phyloP scores from a whole-genome alignment of 2,329 filamentous ascomycete species.

The Colletotrichum paranaense region DNA sequence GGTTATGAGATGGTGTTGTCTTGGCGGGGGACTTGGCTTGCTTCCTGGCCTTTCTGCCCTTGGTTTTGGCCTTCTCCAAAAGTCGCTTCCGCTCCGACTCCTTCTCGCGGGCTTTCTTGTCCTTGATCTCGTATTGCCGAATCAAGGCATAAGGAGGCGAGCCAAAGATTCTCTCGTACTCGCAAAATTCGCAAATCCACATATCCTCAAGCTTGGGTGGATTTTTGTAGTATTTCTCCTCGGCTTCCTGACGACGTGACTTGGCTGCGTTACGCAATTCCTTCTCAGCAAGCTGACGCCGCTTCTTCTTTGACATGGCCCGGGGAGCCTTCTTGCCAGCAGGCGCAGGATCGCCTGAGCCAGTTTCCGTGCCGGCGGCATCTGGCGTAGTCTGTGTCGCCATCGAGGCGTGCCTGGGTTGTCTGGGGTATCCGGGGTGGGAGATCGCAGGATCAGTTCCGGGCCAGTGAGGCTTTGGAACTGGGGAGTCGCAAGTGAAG shows the following conservation, averaged over 20 bases:
- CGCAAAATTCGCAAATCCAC: constrained; percentile 98
- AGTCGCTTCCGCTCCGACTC: constrained; percentile 87
- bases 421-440: constrained; percentile 44
- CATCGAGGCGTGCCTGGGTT: constrained; percentile 38
- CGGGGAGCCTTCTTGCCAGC: constrained; percentile 52
- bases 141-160: constrained; percentile 85
- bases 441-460: constrained; percentile 54
- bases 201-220: constrained; percentile 78
- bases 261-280: constrained; percentile 81
- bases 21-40: constrained; percentile 74
- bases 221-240: constrained; percentile 80
- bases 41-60: constrained; percentile 91
- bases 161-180: constrained; percentile 97
- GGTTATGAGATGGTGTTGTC: constrained; percentile 37
- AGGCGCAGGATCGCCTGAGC: not conserved
- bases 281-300: constrained; percentile 74
- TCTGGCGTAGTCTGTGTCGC: constrained; percentile 33
- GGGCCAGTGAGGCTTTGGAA: constrained; percentile 82
- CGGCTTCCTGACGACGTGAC: constrained; percentile 80
- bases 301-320: constrained; percentile 67
- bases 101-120: constrained; percentile 84
- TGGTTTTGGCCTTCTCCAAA: constrained; percentile 93
- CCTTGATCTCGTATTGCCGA: constrained; percentile 93
- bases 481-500: constrained; percentile 93
- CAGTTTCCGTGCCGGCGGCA: not conserved